A percentile compares a stretch with the other conserved stretches of the same genome.
Evolutionary conservation across 345 rosid genomes (phyloP).

Genomic region (Zanthoxylum bungeanum): DNA sequence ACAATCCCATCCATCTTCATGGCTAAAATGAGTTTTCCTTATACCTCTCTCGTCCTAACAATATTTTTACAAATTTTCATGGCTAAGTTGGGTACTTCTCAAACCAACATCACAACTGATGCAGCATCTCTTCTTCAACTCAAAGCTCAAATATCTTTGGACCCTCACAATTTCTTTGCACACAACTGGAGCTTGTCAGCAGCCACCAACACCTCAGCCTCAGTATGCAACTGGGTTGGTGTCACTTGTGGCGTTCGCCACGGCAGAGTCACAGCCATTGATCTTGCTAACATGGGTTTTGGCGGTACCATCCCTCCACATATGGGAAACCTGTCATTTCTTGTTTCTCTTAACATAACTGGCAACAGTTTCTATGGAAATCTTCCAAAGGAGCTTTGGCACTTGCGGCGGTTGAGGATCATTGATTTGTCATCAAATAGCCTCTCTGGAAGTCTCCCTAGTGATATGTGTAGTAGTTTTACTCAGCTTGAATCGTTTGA

Average conservation of each 20-base stretch:
- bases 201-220: background rate
- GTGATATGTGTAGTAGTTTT: background rate
- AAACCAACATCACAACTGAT: background rate
- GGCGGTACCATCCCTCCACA: conserved; percentile 10
- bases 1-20: background rate
- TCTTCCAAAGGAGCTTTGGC: background rate
- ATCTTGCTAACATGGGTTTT: conserved; percentile 8
- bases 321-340: conserved; percentile 18
- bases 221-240: conserved; percentile 19
- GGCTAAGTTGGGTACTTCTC: background rate
- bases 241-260: conserved; percentile 17
- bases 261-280: too few species aligned
- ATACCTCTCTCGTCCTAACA: too few species aligned
- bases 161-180: background rate
- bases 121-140: conserved; percentile 11
- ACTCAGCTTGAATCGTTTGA: background rate
- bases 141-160: conserved; percentile 1
- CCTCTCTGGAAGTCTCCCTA: conserved; percentile 2
- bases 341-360: background rate
- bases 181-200: conserved; percentile 16
- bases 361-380: conserved; percentile 11
- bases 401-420: background rate
- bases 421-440: background rate
- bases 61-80: background rate
- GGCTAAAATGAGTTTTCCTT: background rate